Base-by-base conservation (phyloP, 2,329 filamentous ascomycete genomes). In the Lachnellula cervina region DNA sequence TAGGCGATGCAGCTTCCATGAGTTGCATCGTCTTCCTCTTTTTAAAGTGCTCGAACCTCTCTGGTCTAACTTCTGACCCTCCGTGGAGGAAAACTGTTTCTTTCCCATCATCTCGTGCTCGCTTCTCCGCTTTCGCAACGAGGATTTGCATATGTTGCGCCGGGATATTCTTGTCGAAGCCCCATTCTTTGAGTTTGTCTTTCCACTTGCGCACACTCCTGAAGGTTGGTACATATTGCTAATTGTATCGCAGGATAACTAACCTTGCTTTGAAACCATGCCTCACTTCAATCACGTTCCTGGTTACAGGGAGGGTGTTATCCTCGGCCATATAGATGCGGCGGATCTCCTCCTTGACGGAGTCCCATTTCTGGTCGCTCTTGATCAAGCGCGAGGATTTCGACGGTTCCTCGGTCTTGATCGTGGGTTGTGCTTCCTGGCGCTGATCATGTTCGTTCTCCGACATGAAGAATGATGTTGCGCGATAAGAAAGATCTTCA, bases 311-410 rank as follows among this genome's bases (percentile, higher is more conserved):
- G 9, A 60, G 48, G 3, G 56, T 56, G 17, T 58, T 49, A 17
- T 56, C 49, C n/a, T 50, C 48, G 11, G 25, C 43, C 7, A 56
- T 56, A 16, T 60, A 60, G 13, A 54, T 45, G 11, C 38, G 37
- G 32, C 48, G 35, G 32, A 58, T 56, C 19, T 54, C 37, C 9
- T 56, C 46, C 45, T 58, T 56, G 14, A 52, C 38, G 5, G 45
- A 28, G 5, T 56, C 53, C 59, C 56, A 60, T 51, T 58, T 60
- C 46, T 56, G 53, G 25, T 58, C 53, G 32, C 56, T 60, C 25
- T 47, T 46, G 6, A 38, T 32, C 25, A 19, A 19, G 13, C 23
- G 23, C 7, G 46, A 49, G 2, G 28, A 34, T 37, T 49, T 49
- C 17, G 16, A 14, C 2, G 46, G 13, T 38, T 38, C 14, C n/a